phyloP scores from a whole-genome alignment of 2,329 filamentous ascomycete genomes.

The Gliomastix tumulicola region DNA sequence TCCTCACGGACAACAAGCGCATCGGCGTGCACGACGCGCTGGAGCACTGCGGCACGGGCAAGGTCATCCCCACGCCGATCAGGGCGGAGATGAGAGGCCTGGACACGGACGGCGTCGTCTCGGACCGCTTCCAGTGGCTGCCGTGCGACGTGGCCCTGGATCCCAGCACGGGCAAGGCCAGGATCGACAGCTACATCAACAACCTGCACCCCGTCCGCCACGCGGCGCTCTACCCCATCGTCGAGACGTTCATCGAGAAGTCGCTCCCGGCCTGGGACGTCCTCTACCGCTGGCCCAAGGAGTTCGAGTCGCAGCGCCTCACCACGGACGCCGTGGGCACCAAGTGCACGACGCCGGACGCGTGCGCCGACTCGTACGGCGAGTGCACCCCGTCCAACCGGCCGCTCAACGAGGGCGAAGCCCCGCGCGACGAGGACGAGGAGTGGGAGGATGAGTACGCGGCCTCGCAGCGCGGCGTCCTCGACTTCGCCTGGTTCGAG shows the following conservation, averaged over 20 bases:
- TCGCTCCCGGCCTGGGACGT: conserved; percentile 39
- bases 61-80: conserved; percentile 12
- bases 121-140: conserved; percentile 34
- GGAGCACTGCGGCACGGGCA: conserved; percentile 21
- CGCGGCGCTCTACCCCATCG: conserved; percentile 25
- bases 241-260: conserved; percentile 32
- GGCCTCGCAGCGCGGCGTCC: conserved; percentile 8
- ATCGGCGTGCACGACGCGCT: conserved; percentile 30
- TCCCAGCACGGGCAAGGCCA: too few relatives aligned
- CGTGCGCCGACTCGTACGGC: background rate
- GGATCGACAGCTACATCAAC: conserved; percentile 45
- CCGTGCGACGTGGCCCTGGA: conserved; percentile 46
- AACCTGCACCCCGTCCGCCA: conserved; percentile 39
- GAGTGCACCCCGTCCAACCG: conserved; percentile 11
- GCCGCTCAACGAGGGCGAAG: conserved; percentile 16
- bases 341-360: conserved; percentile 10
- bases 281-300: conserved; percentile 19
- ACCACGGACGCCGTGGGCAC: conserved; percentile 3
- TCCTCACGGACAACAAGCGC: conserved; percentile 14
- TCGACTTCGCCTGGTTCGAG: conserved; percentile 18
- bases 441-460: conserved; percentile 8
- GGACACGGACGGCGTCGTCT: conserved; percentile 5
- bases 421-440: conserved; percentile 9
- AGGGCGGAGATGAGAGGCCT: background rate
- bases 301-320: conserved; percentile 18